Evolutionary conservation across 345 rosid genomes (phyloP), one percentile per base, ranked within the genome.

Genomic region (Citrus hindsii): DNA sequence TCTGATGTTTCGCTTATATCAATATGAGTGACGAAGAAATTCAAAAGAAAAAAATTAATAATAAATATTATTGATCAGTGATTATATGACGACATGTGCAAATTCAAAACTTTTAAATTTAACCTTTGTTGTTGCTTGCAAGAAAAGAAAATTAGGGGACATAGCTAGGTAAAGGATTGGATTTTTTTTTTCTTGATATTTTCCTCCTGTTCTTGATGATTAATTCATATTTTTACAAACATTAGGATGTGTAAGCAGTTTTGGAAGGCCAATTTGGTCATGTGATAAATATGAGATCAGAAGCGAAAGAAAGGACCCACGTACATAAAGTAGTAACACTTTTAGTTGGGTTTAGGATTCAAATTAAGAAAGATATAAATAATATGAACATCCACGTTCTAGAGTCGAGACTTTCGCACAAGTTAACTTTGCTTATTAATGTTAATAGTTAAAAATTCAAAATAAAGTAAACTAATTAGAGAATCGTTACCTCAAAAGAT

Each of bases 351-450:
- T 24, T 71, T 71, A n/a, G 27, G 1, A 1, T 38, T 63, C 32
- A 35, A 0, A n/a, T 51, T 75, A 74, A 77, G 69, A 80, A 77
- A 72, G 0, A 0, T n/a, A 28, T 19, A 13, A 10, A 46, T 12
- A 46, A 13, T 46, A 13, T 46, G 51, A 46, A 46, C 51, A 46
- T 3, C 51, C 18, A 51, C 16, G 61, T 21, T 7, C 42, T 7
- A 7, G 24, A 33, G 1, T 55, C 9, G 71, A 42, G 51, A 46
- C 73, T 59, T 81, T 61, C 0, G 62, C 61, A 9, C 59, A 78
- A 71, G 81, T 77, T 72, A 80, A 80, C 81, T 83, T 65, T 37
- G 35, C 67, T 46, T 2, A 3, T 28, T 33, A 32, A 53, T 30
- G 9, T 53, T 25, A 7, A 59, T 14, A 16, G 22, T 51, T 59